Base-by-base conservation (phyloP, 306 rosid genomes). In the Lotus japonicus region DNA sequence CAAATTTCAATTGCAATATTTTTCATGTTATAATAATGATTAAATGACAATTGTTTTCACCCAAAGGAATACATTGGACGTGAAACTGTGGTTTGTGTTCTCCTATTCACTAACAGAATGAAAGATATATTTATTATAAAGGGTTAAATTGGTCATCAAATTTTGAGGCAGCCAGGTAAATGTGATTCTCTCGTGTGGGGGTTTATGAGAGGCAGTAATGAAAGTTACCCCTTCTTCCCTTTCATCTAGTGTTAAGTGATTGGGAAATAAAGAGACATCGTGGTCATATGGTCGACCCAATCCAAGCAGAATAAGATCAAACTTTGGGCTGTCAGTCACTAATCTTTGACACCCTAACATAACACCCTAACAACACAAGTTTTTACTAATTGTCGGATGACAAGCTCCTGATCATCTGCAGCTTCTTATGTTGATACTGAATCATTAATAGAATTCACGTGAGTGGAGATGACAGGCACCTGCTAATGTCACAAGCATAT, bases 121-220 rank as follows among this genome's bases (percentile, higher is more conserved):
- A n/a, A n/a, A n/a, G n/a, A n/a, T n/a, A n/a, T n/a, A n/a, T n/a
- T n/a, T n/a, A n/a, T n/a, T n/a, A n/a, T n/a, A n/a, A n/a, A n/a
- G n/a, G n/a, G n/a, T n/a, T n/a, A n/a, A n/a, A n/a, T n/a, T n/a
- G n/a, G n/a, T n/a, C n/a, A n/a, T n/a, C n/a, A n/a, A n/a, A n/a
- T n/a, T n/a, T n/a, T n/a, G n/a, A 0, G 97, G 97, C 83, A 95
- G n/a, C n/a, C n/a, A 63, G 58, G 96, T 95, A 83, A 95, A 89
- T 42, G 99, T 91, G 82, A 95, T 91, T 61, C 99, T 84, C 86
- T 95, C 99, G 0, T 97, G 99, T 39, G 99, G 99, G 21, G 97
- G 92, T 71, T 87, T 80, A 9, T 97, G 97, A 69, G 99, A 91
- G 70, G 91, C 92, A 0, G 97, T 91, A 9, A 88, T 81, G 80